Evolutionary conservation across 352 stramenopile genomes (phyloP), one percentile per base, ranked within the genome.

Genomic region (Blastocystis sp.): DNA sequence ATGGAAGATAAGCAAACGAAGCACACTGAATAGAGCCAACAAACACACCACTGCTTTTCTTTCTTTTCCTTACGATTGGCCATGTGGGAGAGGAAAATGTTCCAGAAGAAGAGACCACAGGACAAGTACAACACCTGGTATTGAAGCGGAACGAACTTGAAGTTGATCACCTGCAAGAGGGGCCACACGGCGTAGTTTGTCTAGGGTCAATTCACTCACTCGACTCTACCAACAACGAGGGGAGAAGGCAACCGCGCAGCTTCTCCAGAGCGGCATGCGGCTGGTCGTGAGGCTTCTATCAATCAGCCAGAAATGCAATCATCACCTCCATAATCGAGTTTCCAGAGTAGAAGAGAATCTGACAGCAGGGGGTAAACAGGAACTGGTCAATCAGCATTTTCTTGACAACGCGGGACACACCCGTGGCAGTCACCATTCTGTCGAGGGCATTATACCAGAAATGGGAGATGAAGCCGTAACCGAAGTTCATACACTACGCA

Each of bases 151-250:
- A 88, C 68, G 19, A 78, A 88, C 19, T 60, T 54, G 78, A 88
- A 88, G 68, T 88, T 88, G 68, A 88, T 88, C 4, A 88, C 1
- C 60, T 88, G 78, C 14, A 88, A 24, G 19, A 78, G n/a, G 3
- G 78, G 78, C 78, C 78, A 88, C 2, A 88, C 61, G n/a, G 68
- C 52, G 43, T 88, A 88, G 60, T 88, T 88, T 14, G 78, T 84
- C 74, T 84, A 40, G 21, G 17, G 54, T 21, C 19, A 24, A 68
- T n/a, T 4, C 21, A 28, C n/a, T 2, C 7, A 19, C 52, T 17
- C 34, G 2, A 48, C 3, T 10, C 19, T 81, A 61, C 45, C 17
- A 64, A 28, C 17, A 84, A 28, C n/a, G 60, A 69, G 34, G 60
- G 45, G 2, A 59, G 54, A 11, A 84, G 57, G 34, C 57, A 63